Evolutionary conservation across 768 basidiomycete species (phyloP).

Genomic region (Psilocybe azurescens): DNA sequence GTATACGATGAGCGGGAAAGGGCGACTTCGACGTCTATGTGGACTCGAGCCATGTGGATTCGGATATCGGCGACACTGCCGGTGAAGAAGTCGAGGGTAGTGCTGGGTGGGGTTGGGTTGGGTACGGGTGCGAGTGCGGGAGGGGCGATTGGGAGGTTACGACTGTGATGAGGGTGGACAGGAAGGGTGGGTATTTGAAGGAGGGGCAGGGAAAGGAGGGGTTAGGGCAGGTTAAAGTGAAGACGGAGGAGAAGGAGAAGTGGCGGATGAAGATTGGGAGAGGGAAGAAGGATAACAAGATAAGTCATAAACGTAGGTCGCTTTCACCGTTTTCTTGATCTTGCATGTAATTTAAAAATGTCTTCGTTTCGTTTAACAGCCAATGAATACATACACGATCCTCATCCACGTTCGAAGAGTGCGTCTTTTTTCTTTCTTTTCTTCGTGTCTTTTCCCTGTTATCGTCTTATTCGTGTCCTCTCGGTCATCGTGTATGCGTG

Average conservation of each 20-base stretch:
- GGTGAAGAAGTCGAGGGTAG: constrained; percentile 75
- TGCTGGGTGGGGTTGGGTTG: constrained; percentile 64
- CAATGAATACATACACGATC: constrained; percentile 30
- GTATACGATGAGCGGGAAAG: constrained; percentile 19
- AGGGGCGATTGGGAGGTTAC: constrained; percentile 50
- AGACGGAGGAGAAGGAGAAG: constrained; percentile 45
- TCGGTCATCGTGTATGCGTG: constrained; percentile 27
- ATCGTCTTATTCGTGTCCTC: constrained; percentile 6
- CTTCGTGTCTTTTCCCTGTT: not conserved
- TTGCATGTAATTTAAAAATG: not conserved
- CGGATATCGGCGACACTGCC: constrained; percentile 75
- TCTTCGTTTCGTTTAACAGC: constrained; percentile 13
- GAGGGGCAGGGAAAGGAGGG: constrained; percentile 22
- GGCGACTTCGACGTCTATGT: constrained; percentile 74
- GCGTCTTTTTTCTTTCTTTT: constrained; percentile 14
- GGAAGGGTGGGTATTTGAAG: constrained; percentile 21
- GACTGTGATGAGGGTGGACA: constrained; percentile 45
- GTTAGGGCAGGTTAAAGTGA: constrained; percentile 38
- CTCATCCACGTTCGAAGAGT: constrained; percentile 47
- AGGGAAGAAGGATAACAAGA: constrained; percentile 52
- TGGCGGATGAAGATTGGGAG: constrained; percentile 90
- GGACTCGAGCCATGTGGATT: constrained; percentile 58
- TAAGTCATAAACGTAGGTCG: constrained; percentile 49
- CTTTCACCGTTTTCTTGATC: not conserved
- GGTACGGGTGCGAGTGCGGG: constrained; percentile 21